A percentile compares a stretch with the other conserved stretches of the same genome.
phyloP scores from a whole-genome alignment of 495 filamentous ascomycete species.

The Penicillium turbatum region DNA sequence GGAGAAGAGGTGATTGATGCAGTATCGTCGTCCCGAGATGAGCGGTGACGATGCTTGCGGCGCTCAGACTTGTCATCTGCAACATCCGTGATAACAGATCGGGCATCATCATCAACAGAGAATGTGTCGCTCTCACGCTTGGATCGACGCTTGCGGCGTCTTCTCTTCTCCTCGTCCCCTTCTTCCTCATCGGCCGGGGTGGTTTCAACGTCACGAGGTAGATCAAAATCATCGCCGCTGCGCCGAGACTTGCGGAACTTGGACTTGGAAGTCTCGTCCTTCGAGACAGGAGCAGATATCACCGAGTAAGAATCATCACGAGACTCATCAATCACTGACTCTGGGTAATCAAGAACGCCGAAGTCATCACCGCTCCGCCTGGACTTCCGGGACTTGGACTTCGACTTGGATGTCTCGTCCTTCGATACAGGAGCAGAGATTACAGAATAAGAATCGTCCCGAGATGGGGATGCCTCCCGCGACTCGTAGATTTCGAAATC shows the following conservation, averaged over 20 bases:
- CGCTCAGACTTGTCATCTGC: slow-evolving; percentile 17
- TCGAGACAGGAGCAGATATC: slow-evolving; percentile 2
- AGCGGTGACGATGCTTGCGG: slow-evolving; percentile 23
- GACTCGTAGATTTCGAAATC: slow-evolving; percentile 5
- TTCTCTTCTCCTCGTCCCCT: slow-evolving; percentile 16
- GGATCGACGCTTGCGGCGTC: slow-evolving; percentile 18
- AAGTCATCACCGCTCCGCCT: not conserved
- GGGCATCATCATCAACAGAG: slow-evolving; percentile 7
- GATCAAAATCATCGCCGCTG: slow-evolving; percentile 21
- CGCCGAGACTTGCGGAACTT: slow-evolving; percentile 2
- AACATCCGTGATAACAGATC: slow-evolving; percentile 13
- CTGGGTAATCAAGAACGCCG: not conserved
- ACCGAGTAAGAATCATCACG: slow-evolving; percentile 7
- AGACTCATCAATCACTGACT: not conserved
- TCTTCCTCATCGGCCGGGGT: slow-evolving; percentile 7
- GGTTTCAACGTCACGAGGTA: slow-evolving; percentile 5
- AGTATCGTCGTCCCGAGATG: slow-evolving; percentile 30
- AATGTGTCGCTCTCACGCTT: slow-evolving; percentile 5
- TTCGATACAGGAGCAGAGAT: slow-evolving; percentile 18
- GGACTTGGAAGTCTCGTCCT: slow-evolving; percentile 6
- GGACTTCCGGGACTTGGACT: not conserved
- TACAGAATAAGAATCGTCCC: slow-evolving; percentile 20
- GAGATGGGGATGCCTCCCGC: slow-evolving; percentile 6
- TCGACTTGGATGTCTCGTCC: slow-evolving; percentile 1
- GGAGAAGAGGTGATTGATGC: slow-evolving; percentile 35